Base-by-base conservation (phyloP, 257 asterid genomes). In the Solanum clarkiae region DNA sequence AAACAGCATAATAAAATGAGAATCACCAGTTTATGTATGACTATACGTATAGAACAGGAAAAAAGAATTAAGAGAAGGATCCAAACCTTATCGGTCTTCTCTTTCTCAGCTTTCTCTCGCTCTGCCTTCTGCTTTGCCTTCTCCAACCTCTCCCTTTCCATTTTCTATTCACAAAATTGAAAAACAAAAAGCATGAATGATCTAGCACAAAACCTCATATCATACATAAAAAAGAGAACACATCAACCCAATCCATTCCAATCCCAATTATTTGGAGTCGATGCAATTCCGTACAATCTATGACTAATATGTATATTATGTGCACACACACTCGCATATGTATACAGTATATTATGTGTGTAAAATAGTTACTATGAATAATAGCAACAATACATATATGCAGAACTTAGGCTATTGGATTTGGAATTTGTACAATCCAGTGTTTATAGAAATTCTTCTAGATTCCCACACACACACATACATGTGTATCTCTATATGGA, bases 91-190 rank as follows among this genome's bases (percentile, higher is more conserved):
- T 88, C 92, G 32, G 94, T 66, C 88, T 92, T 93, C 55, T 91
- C 95, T 70, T 75, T 82, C 86, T 89, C 91, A 71, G 91, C 89
- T 84, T 92, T 92, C 90, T 91, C 98, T 88, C 87, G 91, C 87
- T 93, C 97, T 36, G 86, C 90, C 90, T 91, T 92, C 91, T 89
- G 92, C 90, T 92, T 92, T 91, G 80, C 83, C 91, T 94, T 94
- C 92, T 96, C 99, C 95, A 90, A 6, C 90, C 82, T 92, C 89
- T 94, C 97, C 88, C 88, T 92, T 90, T 94, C 98, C 97, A 94
- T 93, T 92, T 92, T 94, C 98, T 95, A 51, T 56, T 84, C 70
- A 72, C 12, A 84, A 1, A n/a, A 13, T 65, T 65, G 40, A 24
- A 32, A 51, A 77, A 57, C 32, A 18, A 45, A 24, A 85, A 60